phyloP scores from a whole-genome alignment of 306 rosid genomes.

The Vachellia collinsii region DNA sequence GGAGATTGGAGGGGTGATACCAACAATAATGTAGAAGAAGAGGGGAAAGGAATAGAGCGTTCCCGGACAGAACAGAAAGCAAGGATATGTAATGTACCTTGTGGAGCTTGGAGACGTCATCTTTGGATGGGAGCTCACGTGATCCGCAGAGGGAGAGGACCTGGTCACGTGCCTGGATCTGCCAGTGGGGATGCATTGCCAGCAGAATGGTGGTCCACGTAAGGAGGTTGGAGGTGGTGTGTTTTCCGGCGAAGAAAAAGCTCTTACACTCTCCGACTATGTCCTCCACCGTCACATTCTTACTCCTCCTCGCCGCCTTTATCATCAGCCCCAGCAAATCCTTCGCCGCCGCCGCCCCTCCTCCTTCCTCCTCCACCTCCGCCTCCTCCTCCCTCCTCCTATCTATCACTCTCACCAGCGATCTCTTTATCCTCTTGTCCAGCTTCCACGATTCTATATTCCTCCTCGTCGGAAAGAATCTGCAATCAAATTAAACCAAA shows the following conservation, averaged over 20 bases:
- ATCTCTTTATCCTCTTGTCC: neutral
- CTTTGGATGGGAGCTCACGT: neutral
- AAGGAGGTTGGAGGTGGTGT: neutral
- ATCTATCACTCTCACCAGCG: neutral
- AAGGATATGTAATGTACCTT: neutral
- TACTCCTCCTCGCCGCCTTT: neutral
- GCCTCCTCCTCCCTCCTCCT: neutral
- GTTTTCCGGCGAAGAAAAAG: neutral
- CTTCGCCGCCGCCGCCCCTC: neutral
- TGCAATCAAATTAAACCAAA: slow-evolving; percentile 32
- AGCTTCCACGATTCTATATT: neutral
- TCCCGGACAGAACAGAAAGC: neutral
- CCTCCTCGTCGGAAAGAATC: neutral
- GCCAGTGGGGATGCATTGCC: neutral
- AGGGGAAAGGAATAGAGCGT: too few species aligned
- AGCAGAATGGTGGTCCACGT: neutral
- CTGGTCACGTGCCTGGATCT: neutral
- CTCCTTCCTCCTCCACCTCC: neutral
- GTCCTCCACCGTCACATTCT: neutral
- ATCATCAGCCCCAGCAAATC: neutral
- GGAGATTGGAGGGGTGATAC: too few species aligned
- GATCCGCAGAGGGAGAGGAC: neutral
- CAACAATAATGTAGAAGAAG: neutral
- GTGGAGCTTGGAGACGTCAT: neutral
- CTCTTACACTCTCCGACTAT: neutral